Conservation (phyloP, 805 yeast genomes). For the Zygosaccharomyces gambellarensis region DNA sequence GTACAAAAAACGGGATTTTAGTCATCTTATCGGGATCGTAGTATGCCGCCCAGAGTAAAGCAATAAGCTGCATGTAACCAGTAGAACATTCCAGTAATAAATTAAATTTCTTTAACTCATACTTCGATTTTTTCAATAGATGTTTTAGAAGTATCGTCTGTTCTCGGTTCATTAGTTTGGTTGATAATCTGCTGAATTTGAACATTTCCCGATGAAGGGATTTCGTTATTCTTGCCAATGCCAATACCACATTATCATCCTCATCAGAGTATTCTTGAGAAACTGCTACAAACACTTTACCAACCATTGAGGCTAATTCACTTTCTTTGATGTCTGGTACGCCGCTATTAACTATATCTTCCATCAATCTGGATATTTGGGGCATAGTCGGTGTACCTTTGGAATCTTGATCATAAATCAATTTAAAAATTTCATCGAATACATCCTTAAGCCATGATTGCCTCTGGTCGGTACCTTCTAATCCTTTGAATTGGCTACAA, state of each 20-base stretch:
- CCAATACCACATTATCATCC: constrained; percentile 20
- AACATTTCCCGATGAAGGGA: constrained; percentile 20
- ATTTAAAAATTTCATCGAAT: constrained; percentile 17
- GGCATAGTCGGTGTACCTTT: constrained; percentile 7
- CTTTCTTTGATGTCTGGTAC: constrained; percentile 6
- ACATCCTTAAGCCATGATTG: constrained; percentile 23
- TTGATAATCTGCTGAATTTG: constrained; percentile 32
- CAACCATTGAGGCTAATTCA: constrained; percentile 17
- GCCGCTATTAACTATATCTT: constrained; percentile 8
- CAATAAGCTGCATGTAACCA: constrained; percentile 66
- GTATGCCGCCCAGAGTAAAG: constrained; percentile 44
- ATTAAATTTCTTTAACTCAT: constrained; percentile 52
- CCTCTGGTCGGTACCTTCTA: constrained; percentile 17
- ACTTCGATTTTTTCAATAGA: constrained; percentile 28
- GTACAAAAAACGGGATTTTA: constrained; percentile 42
- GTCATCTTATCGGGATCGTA: constrained; percentile 38
- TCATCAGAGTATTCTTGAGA: constrained; percentile 14
- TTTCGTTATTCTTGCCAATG: constrained; percentile 12
- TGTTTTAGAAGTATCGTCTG: constrained; percentile 24
- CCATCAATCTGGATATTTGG: constrained; percentile 12
- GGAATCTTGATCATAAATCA: constrained; percentile 14
- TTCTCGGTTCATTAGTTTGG: constrained; percentile 25
- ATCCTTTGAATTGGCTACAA: constrained; percentile 9
- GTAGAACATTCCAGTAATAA: constrained; percentile 68
- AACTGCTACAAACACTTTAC: constrained; percentile 22